Base-by-base conservation (phyloP, 495 filamentous ascomycete species). In the Penicillium cinerascens region DNA sequence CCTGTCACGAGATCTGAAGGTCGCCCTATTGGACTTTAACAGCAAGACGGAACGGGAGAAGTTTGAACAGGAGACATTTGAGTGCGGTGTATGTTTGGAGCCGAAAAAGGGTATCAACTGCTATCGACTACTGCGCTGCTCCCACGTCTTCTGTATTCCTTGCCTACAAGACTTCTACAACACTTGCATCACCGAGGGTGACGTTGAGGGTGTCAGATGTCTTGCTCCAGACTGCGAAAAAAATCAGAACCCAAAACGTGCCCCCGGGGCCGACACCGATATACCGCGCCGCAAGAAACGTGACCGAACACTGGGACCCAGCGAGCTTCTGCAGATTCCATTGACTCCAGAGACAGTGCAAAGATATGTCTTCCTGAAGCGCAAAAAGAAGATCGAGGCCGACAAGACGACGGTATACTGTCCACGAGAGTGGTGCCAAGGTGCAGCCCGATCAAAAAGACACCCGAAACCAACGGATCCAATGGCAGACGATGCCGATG, bases 381-480 rank as follows among this genome's bases (percentile, higher is more conserved):
- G 92, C 55, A 98, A 97, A 71, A 87, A 85, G 47, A 86, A 89
- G 56, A 78, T 97, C 8, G 93, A 97, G 65, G 84, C 89, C 0
- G 92, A 98, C 58, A 91, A 88, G 55, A 87, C 82, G 41, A 97
- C 92, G 0, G 80, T 97, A n/a, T 97, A 93, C 64, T 98, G 93
- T 60, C 93, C 93, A 3, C 82, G 93, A 1, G 75, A 82, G 55
- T 98, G 92, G 92, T 98, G 93, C 63, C 90, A 95, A 65, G 90
- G 88, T 17, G 86, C 92, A n/a, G 89, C 89, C 5, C 79, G 87
- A 22, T 90, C 88, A 41, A 85, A 88, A 54, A 87, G 84, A 56
- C 87, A 91, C 63, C 86, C 81, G 27, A 90, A 92, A 59, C 85
- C 78, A 7, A 58, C 52, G 8, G 72, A 78, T 29, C 75, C 73